Evolutionary conservation across 2,329 filamentous ascomycete species (phyloP), one percentile per base, ranked within the genome.

Genomic region (Dryadomyces sulphureus): DNA sequence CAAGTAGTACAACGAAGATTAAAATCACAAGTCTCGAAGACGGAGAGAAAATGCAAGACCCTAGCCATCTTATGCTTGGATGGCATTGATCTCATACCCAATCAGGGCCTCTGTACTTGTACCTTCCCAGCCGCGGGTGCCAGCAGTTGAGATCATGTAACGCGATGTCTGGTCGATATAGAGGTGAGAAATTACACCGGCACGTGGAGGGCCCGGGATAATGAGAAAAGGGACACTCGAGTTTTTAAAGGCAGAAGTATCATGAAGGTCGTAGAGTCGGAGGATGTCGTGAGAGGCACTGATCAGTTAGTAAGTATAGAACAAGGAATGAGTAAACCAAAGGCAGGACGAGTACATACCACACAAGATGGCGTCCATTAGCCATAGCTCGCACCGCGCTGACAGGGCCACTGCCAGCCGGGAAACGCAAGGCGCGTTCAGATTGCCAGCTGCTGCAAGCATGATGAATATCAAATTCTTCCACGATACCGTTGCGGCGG

Each of bases 121-220:
- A 1, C 92, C 92, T 61, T 96, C 92, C 92, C 92, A 98, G 1
- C 92, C 92, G 51, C 92, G 69, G 51, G 92, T 96, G 0, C 92
- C 92, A 5, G 86, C 89, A 0, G 87, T 85, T 2, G 85, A 90
- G 30, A 98, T 75, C 82, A 98, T 90, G 59, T 89, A 96, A 17
- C 79, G 74, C 59, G 86, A 90, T 0, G 86, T 84, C 5, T 84
- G 84, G 60, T 98, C 92, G 41, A 95, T 71, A 57, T 90, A 92
- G 9, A 96, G 66, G 49, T 83, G 79, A 0, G 83, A 86, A 38
- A 95, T 90, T 38, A 94, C 86, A 39, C 90, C 90, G 0, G 89
- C 89, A 16, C 87, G 61, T 0, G 77, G 77, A 0, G 77, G 92
- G 0, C 92, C 92, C 0, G 92, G 92, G 21, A 98, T 81, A 53